Evolutionary conservation across 345 rosid species (phyloP).

Genomic region (Draba incana): DNA sequence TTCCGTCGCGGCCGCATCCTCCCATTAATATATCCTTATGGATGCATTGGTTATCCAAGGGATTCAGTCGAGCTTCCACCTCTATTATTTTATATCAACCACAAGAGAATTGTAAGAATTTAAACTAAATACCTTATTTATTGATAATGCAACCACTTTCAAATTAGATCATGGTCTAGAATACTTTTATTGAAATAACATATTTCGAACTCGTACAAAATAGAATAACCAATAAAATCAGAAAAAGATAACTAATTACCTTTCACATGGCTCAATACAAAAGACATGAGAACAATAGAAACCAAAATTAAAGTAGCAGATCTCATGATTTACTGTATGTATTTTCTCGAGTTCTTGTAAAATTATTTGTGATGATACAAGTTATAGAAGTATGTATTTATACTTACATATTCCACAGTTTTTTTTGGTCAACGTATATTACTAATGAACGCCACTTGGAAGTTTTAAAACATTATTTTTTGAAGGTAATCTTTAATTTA

Average conservation of each 20-base stretch:
- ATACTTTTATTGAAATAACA: not conserved
- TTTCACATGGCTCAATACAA: constrained; percentile 3
- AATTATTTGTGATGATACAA: not conserved
- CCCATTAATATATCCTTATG: constrained; percentile 29
- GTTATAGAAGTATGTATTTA: not conserved
- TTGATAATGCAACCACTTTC: not conserved
- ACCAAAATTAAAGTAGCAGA: constrained; percentile 26
- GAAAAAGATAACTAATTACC: not conserved
- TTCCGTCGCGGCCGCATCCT: constrained; percentile 31
- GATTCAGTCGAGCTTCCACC: constrained; percentile 19
- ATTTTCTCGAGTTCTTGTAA: not conserved
- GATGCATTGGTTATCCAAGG: not conserved
- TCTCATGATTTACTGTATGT: constrained; percentile 8
- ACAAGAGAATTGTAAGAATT: constrained; percentile 2
- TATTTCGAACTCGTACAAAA: not conserved
- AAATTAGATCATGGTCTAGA: not conserved
- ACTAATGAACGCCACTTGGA: too few species aligned
- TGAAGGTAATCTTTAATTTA: constrained; percentile 9
- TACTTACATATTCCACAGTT: not conserved
- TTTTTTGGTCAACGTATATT: too few species aligned
- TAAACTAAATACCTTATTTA: not conserved
- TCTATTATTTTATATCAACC: constrained; percentile 11
- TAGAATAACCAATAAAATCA: not conserved
- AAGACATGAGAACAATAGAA: constrained; percentile 17
- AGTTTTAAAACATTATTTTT: not conserved